A percentile compares a stretch with the other conserved stretches of the same genome.
Conservation (phyloP, 2,329 filamentous ascomycete genomes). For the Lizonia empirigonia region DNA sequence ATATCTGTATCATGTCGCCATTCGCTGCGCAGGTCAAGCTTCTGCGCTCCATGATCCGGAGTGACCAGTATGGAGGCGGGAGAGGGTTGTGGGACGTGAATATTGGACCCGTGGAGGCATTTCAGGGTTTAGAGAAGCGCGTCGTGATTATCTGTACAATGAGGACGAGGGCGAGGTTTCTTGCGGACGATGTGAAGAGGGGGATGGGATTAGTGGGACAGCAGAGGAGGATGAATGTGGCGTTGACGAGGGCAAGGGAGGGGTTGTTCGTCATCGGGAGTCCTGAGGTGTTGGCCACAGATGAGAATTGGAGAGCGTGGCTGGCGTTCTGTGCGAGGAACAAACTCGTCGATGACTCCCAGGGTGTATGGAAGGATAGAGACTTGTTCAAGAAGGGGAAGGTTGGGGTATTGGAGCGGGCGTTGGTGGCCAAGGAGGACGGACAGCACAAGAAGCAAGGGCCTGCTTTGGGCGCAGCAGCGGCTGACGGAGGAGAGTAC, state of each 20-base stretch:
- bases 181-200: slow-evolving; percentile 38
- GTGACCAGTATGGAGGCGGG: slow-evolving; percentile 11
- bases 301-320: slow-evolving; percentile 48
- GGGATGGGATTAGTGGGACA: slow-evolving; percentile 48
- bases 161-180: slow-evolving; percentile 40
- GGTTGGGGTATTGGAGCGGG: slow-evolving; percentile 36
- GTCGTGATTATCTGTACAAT: slow-evolving; percentile 55
- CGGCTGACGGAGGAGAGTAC: slow-evolving; percentile 21
- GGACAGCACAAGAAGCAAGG: slow-evolving; percentile 1
- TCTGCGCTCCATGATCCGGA: slow-evolving; percentile 48
- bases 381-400: slow-evolving; percentile 8
- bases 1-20: slow-evolving; percentile 54
- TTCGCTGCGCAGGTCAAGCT: slow-evolving; percentile 53
- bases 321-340: slow-evolving; percentile 50
- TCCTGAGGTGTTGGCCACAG: slow-evolving; percentile 44
- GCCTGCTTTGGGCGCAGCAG: slow-evolving; percentile 23
- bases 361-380: slow-evolving; percentile 10
- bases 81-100: slow-evolving; percentile 47
- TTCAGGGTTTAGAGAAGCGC: slow-evolving; percentile 53
- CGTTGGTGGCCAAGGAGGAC: slow-evolving; percentile 31
- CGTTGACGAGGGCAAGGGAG: slow-evolving; percentile 53
- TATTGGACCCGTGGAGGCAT: slow-evolving; percentile 55
- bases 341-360: slow-evolving; percentile 35
- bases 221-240: slow-evolving; percentile 52
- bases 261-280: slow-evolving; percentile 52